Conservation (phyloP, 23 red algal genomes). For the Gracilaria domingensis region DNA sequence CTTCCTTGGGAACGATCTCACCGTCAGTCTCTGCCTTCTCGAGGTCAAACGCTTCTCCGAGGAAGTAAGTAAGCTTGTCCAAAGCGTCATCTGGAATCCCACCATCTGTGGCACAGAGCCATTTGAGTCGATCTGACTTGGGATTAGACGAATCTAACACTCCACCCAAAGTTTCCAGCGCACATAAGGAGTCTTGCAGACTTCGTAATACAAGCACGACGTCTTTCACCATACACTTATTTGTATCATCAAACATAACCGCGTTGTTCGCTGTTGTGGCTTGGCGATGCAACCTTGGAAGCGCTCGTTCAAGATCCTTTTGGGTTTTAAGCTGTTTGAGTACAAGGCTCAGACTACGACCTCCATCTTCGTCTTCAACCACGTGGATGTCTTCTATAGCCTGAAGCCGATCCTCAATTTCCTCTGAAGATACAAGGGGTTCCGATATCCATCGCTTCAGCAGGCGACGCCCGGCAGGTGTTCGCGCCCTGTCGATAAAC, state of each 20-base stretch:
- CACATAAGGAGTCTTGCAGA: constrained; percentile 69
- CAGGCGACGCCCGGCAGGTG: constrained; percentile 80
- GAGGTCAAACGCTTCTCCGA: constrained; percentile 77
- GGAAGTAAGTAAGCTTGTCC: constrained; percentile 60
- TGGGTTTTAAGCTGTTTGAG: constrained; percentile 56
- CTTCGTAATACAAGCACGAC: constrained; percentile 81
- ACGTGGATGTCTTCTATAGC: constrained; percentile 79
- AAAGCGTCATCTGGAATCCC: constrained; percentile 52
- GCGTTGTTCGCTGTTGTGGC: constrained; percentile 69
- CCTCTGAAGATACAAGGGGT: constrained; percentile 64
- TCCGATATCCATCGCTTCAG: constrained; percentile 86
- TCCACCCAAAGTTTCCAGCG: constrained; percentile 49
- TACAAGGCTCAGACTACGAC: constrained; percentile 25
- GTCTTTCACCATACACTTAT: constrained; percentile 81
- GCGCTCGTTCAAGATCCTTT: constrained; percentile 88
- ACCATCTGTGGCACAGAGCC: constrained; percentile 69
- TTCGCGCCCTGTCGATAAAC: constrained; percentile 82
- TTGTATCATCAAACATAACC: constrained; percentile 99
- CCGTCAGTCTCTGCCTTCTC: constrained; percentile 55
- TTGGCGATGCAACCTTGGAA: constrained; percentile 76
- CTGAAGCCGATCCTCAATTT: constrained; percentile 83
- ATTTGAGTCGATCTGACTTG: constrained; percentile 62
- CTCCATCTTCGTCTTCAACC: constrained; percentile 37
- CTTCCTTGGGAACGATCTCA: constrained; percentile 68
- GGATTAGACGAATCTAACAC: constrained; percentile 41